A percentile compares a stretch with the other conserved stretches of the same genome.
These are phyloP conservation scores for Eucalyptus curtisii DNA, from an alignment of 345 rosid genomes.

Conservation along the genomic window DNA sequence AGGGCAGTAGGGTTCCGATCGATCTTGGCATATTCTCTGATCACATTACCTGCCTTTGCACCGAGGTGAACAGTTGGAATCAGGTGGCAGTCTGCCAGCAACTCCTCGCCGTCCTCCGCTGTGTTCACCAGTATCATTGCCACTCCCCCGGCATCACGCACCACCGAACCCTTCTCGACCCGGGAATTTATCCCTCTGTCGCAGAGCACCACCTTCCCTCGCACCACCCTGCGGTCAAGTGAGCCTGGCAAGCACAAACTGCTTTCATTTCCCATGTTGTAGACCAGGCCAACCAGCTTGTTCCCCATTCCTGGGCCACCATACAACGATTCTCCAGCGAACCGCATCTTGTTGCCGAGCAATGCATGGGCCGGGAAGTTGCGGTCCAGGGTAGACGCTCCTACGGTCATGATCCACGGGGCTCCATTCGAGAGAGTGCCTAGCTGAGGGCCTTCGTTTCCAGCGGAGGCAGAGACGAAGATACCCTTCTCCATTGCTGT, in stretches of 20 bases:
- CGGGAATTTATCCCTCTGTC: conserved; percentile 64
- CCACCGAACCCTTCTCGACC: conserved; percentile 73
- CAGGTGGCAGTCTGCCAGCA: conserved; percentile 74
- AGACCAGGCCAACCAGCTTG: conserved; percentile 37
- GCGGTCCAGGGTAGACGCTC: conserved; percentile 81
- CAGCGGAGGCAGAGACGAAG: conserved; percentile 71
- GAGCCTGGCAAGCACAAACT: conserved; percentile 59
- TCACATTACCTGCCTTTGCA: conserved; percentile 39
- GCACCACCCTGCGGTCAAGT: conserved; percentile 34
- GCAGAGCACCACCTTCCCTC: conserved; percentile 72
- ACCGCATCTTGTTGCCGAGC: conserved; percentile 36
- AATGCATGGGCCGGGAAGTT: conserved; percentile 58
- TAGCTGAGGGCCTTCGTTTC: conserved; percentile 57
- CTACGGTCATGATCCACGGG: conserved; percentile 94
- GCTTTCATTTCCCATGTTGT: conserved; percentile 14
- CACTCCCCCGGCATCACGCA: conserved; percentile 64
- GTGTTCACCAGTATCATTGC: conserved; percentile 85
- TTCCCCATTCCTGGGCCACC: conserved; percentile 55
- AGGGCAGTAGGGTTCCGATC: conserved; percentile 37
- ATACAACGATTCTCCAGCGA: conserved; percentile 59
- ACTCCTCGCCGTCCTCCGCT: conserved; percentile 39
- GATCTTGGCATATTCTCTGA: conserved; percentile 32
- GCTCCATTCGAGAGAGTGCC: conserved; percentile 62
- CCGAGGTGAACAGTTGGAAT: conserved; percentile 71
- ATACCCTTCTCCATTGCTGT: conserved; percentile 75